Conservation (phyloP, 441 rosid genomes). For the Viola pubescens region DNA sequence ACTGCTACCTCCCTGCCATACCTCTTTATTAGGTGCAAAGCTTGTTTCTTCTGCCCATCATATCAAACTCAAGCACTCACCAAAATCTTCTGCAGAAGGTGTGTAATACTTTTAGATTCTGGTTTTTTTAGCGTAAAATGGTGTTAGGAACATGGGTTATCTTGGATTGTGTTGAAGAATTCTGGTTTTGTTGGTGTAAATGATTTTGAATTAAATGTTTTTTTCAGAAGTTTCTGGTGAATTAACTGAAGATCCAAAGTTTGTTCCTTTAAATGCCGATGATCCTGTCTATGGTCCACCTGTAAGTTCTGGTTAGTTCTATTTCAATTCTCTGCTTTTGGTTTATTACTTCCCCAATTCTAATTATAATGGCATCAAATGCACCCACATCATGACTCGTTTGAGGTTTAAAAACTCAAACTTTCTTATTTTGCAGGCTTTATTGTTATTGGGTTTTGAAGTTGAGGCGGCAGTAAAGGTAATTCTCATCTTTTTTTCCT, state of each 20-base stretch:
- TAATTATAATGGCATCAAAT: too few species aligned
- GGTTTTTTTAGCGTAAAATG: not conserved
- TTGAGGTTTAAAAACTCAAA: not conserved
- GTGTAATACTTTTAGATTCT: not conserved
- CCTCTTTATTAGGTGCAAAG: conserved; percentile 10
- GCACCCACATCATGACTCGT: not conserved
- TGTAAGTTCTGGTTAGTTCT: conserved; percentile 58
- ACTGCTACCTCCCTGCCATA: conserved; percentile 3
- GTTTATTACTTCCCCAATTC: not conserved
- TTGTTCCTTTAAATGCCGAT: conserved; percentile 62
- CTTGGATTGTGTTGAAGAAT: not conserved
- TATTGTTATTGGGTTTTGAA: conserved; percentile 64
- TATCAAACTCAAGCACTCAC: conserved; percentile 20
- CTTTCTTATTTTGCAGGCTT: conserved; percentile 36
- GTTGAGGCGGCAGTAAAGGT: conserved; percentile 54
- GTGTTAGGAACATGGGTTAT: not conserved
- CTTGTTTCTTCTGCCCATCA: conserved; percentile 1
- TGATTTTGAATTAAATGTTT: not conserved
- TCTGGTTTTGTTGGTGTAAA: not conserved
- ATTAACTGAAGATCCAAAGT: conserved; percentile 59
- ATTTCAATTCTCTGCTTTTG: conserved; percentile 4
- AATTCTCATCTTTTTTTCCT: conserved; percentile 1
- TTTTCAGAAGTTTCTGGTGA: conserved; percentile 40
- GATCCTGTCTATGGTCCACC: conserved; percentile 69
- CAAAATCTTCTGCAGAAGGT: conserved; percentile 43